Conservation (phyloP, 805 yeast genomes). For the Kuraishia piskuri region DNA sequence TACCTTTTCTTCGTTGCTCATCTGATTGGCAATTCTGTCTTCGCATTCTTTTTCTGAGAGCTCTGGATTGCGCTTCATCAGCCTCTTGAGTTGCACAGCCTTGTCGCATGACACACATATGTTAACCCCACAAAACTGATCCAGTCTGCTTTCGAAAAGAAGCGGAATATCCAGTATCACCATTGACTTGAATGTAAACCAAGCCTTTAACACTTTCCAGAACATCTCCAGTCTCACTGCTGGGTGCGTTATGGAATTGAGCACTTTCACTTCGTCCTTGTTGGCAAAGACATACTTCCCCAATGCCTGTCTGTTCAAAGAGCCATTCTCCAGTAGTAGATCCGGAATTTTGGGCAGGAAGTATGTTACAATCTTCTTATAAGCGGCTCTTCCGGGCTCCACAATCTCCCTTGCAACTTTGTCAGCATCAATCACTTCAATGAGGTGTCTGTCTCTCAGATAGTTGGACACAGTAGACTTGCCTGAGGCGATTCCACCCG, state of each 20-base stretch:
- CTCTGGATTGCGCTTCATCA: constrained; percentile 59
- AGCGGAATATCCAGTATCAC: constrained; percentile 87
- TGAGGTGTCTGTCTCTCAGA: constrained; percentile 38
- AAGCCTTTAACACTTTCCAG: constrained; percentile 44
- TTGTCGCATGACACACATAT: constrained; percentile 59
- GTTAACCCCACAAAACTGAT: constrained; percentile 60
- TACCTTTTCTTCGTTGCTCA: constrained; percentile 52
- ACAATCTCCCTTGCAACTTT: constrained; percentile 80
- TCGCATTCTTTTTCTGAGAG: constrained; percentile 57
- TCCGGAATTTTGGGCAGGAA: constrained; percentile 51
- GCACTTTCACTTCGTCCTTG: constrained; percentile 41
- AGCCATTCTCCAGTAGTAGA: constrained; percentile 34
- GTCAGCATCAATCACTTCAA: constrained; percentile 84
- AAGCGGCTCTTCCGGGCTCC: constrained; percentile 69
- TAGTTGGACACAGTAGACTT: constrained; percentile 79
- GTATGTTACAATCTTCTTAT: constrained; percentile 49
- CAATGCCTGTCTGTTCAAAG: constrained; percentile 62
- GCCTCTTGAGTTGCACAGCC: constrained; percentile 52
- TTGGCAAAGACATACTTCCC: constrained; percentile 76
- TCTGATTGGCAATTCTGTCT: constrained; percentile 69
- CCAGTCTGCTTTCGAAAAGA: constrained; percentile 71
- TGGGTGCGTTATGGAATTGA: constrained; percentile 83
- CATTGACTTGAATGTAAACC: constrained; percentile 46
- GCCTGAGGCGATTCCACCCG: constrained; percentile 98
- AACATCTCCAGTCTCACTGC: constrained; percentile 67